Conservation (phyloP, 768 basidiomycete species). For the Coprinopsis marcescibilis region DNA sequence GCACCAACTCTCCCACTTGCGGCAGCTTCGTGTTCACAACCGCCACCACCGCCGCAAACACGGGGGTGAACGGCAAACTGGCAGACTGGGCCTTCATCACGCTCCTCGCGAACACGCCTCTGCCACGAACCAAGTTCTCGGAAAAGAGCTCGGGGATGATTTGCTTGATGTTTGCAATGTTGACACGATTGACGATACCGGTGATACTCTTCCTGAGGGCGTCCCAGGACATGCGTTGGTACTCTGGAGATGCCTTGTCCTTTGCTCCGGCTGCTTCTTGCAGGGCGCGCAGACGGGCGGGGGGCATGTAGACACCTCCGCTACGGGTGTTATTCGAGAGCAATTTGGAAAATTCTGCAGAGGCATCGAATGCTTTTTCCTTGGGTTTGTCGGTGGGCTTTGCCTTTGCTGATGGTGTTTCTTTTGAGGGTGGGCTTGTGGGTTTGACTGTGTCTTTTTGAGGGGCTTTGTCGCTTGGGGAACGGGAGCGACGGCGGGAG, state of each 20-base stretch:
- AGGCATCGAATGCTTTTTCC: slow-evolving; percentile 55
- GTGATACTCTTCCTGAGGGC: slow-evolving; percentile 96
- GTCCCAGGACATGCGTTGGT: slow-evolving; percentile 96
- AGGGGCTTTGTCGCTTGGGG: slow-evolving; percentile 32
- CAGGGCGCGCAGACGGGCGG: slow-evolving; percentile 85
- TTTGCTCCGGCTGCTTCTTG: slow-evolving; percentile 67
- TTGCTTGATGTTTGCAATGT: slow-evolving; percentile 92
- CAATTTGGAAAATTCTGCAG: slow-evolving; percentile 88
- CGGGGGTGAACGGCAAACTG: slow-evolving; percentile 96
- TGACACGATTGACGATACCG: slow-evolving; percentile 99
- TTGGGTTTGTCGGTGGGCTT: slow-evolving; percentile 33
- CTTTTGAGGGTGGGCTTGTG: slow-evolving; percentile 30
- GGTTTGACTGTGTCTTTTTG: slow-evolving; percentile 9
- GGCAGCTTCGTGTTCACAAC: slow-evolving; percentile 98
- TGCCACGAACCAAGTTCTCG: slow-evolving; percentile 91
- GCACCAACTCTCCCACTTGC: slow-evolving; percentile 87
- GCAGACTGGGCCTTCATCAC: slow-evolving; percentile 98
- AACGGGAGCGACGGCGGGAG: slow-evolving; percentile 39
- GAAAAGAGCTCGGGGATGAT: slow-evolving; percentile 86
- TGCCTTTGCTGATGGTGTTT: too few species aligned
- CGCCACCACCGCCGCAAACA: slow-evolving; percentile 90
- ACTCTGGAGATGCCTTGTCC: slow-evolving; percentile 84
- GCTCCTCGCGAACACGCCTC: slow-evolving; percentile 88
- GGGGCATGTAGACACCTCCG: slow-evolving; percentile 96
- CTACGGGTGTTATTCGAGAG: slow-evolving; percentile 56